Percentiles rank a stretch among this genome's conserved stretches.
Evolutionary conservation across 2,329 filamentous ascomycete genomes (phyloP).

Genomic region (Harringtonia lauricola): DNA sequence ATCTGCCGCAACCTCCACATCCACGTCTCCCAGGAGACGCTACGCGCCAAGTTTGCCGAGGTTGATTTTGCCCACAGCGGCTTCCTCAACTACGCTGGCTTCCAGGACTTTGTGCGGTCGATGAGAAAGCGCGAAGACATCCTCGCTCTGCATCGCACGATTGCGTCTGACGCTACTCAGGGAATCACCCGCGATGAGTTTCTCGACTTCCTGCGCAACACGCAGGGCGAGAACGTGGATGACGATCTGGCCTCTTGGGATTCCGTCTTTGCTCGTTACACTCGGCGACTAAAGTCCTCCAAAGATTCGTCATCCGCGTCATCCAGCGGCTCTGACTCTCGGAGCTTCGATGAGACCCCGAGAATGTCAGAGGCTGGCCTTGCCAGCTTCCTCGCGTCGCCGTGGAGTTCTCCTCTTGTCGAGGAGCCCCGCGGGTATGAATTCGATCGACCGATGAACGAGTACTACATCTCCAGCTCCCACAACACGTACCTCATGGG

Average conservation of each 20-base stretch:
- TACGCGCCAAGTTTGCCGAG: constrained; percentile 62
- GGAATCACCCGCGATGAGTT: constrained; percentile 68
- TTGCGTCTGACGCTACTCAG: constrained; percentile 44
- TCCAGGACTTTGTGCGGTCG: constrained; percentile 69
- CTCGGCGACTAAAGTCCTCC: constrained; percentile 39
- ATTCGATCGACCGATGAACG: constrained; percentile 78
- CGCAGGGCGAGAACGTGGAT: constrained; percentile 68
- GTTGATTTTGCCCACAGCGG: constrained; percentile 56
- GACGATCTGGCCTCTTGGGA: constrained; percentile 57
- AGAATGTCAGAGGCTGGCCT: constrained; percentile 72
- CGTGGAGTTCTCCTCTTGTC: constrained; percentile 57
- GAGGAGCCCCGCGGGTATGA: constrained; percentile 48
- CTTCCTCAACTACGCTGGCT: constrained; percentile 66
- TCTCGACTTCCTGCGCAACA: constrained; percentile 58
- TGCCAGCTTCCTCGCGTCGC: constrained; percentile 64
- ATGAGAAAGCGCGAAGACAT: constrained; percentile 82
- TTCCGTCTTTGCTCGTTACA: constrained; percentile 58
- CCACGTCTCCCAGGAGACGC: constrained; percentile 66
- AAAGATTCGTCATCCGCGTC: constrained; percentile 1
- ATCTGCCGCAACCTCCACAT: constrained; percentile 88
- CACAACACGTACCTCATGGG: constrained; percentile 97
- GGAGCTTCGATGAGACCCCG: constrained; percentile 25
- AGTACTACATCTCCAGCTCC: constrained; percentile 97
- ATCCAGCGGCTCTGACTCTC: not conserved
- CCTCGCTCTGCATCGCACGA: constrained; percentile 55